Evolutionary conservation across 2,329 filamentous ascomycete genomes (phyloP).

Genomic region (Neofusicoccum parvum): DNA sequence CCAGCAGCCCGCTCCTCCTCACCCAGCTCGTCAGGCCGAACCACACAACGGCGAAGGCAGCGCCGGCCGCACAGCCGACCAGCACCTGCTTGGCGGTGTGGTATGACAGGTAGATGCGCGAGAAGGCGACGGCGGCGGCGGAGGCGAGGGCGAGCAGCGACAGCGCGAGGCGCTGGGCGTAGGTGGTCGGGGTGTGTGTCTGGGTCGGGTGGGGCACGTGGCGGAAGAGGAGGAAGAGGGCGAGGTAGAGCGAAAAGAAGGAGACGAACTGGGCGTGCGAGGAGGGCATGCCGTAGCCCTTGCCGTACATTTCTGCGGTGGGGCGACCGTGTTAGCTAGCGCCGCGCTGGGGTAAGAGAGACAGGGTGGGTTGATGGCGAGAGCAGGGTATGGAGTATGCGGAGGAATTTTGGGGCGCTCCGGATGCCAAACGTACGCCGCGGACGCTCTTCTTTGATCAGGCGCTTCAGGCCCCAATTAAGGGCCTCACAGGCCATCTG

Average conservation of each 20-base stretch:
- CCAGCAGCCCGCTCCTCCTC: slow-evolving; percentile 68
- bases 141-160: slow-evolving; percentile 43
- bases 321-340: too few species aligned
- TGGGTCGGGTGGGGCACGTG: slow-evolving; percentile 58
- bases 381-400: not conserved
- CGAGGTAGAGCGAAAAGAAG: slow-evolving; percentile 84
- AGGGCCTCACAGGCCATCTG: slow-evolving; percentile 89
- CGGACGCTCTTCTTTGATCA: slow-evolving; percentile 90
- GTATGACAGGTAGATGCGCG: slow-evolving; percentile 88
- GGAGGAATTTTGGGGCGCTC: not conserved
- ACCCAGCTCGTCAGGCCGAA: slow-evolving; percentile 70
- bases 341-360: too few species aligned
- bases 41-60: slow-evolving; percentile 73
- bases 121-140: slow-evolving; percentile 66
- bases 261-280: slow-evolving; percentile 94
- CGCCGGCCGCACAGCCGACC: slow-evolving; percentile 74
- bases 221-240: slow-evolving; percentile 80
- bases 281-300: slow-evolving; percentile 96
- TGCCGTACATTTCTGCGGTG: slow-evolving; percentile 68
- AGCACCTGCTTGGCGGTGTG: slow-evolving; percentile 87
- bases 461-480: slow-evolving; percentile 86
- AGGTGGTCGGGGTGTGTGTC: slow-evolving; percentile 58
- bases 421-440: slow-evolving; percentile 58
- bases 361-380: slow-evolving; percentile 21
- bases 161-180: slow-evolving; percentile 62